A percentile compares a stretch with the other conserved stretches of the same genome.
phyloP scores from a whole-genome alignment of 2,329 filamentous ascomycete genomes.

The Ceratocystis harringtonii region DNA sequence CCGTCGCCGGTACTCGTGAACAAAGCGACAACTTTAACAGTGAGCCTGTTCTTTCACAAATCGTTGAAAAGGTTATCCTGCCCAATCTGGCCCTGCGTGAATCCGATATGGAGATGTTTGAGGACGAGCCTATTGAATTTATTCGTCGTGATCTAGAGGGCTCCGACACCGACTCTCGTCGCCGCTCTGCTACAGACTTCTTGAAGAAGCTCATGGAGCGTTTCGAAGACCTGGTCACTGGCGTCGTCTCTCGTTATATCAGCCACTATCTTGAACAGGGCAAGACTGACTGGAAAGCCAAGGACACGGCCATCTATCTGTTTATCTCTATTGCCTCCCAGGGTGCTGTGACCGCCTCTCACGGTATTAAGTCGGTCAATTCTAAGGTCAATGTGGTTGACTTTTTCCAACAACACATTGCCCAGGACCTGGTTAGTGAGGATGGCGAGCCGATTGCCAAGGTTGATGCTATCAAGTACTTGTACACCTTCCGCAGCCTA shows the following conservation, averaged over 20 bases:
- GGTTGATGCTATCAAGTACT: slow-evolving; percentile 94
- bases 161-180: slow-evolving; percentile 84
- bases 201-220: slow-evolving; percentile 74
- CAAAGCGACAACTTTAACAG: slow-evolving; percentile 80
- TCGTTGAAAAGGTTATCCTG: slow-evolving; percentile 90
- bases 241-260: slow-evolving; percentile 76
- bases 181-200: slow-evolving; percentile 89
- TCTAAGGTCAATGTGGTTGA: slow-evolving; percentile 75
- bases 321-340: slow-evolving; percentile 91
- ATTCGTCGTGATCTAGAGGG: slow-evolving; percentile 91
- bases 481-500: slow-evolving; percentile 93
- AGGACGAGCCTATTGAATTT: slow-evolving; percentile 97
- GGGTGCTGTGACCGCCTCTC: slow-evolving; percentile 69
- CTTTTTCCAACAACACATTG: slow-evolving; percentile 88
- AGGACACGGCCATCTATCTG: slow-evolving; percentile 95
- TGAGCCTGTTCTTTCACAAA: slow-evolving; percentile 61
- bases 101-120: slow-evolving; percentile 88
- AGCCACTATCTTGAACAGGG: slow-evolving; percentile 70
- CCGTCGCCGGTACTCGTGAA: slow-evolving; percentile 60
- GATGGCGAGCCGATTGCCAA: slow-evolving; percentile 72
- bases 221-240: slow-evolving; percentile 73
- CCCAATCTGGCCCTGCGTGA: slow-evolving; percentile 86
- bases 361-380: slow-evolving; percentile 86
- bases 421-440: slow-evolving; percentile 65
- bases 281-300: slow-evolving; percentile 83